A percentile compares a stretch with the other conserved stretches of the same genome.
Conservation (phyloP, 2,329 filamentous ascomycete species). For the Lithohypha guttulata region DNA sequence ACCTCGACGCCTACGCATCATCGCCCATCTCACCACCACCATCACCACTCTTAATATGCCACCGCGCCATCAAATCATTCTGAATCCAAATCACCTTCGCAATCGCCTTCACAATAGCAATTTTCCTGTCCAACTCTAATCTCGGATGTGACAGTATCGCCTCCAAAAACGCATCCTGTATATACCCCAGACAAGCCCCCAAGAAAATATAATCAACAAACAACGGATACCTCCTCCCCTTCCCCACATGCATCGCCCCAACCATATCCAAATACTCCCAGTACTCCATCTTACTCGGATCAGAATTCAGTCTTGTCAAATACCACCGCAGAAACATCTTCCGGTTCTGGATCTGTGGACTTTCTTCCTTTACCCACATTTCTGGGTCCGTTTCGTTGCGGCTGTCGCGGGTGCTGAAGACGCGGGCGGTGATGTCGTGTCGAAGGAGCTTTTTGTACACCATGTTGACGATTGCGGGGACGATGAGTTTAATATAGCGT, state of each 20-base stretch:
- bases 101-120: constrained; percentile 62
- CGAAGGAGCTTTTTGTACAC: constrained; percentile 72
- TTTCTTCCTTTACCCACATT: constrained; percentile 52
- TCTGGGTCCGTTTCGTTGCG: constrained; percentile 59
- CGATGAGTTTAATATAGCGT: constrained; percentile 71
- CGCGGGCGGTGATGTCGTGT: constrained; percentile 71
- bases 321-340: constrained; percentile 73
- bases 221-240: constrained; percentile 58
- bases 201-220: constrained; percentile 76
- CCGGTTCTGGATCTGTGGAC: constrained; percentile 62
- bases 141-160: constrained; percentile 62
- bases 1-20: constrained; percentile 29
- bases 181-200: constrained; percentile 59
- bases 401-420: constrained; percentile 52
- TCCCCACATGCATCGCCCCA: constrained; percentile 75
- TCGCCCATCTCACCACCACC: constrained; percentile 42
- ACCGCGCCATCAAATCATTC: constrained; percentile 76
- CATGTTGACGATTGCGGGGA: constrained; percentile 72
- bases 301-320: constrained; percentile 61
- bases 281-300: constrained; percentile 64
- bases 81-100: constrained; percentile 81
- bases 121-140: constrained; percentile 56
- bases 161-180: constrained; percentile 67
- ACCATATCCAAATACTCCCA: constrained; percentile 81
- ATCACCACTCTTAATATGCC: constrained; percentile 61